These are phyloP conservation scores for Graphilbum sp. DNA, from an alignment of 2,329 filamentous ascomycete species.

Conservation along the genomic window DNA sequence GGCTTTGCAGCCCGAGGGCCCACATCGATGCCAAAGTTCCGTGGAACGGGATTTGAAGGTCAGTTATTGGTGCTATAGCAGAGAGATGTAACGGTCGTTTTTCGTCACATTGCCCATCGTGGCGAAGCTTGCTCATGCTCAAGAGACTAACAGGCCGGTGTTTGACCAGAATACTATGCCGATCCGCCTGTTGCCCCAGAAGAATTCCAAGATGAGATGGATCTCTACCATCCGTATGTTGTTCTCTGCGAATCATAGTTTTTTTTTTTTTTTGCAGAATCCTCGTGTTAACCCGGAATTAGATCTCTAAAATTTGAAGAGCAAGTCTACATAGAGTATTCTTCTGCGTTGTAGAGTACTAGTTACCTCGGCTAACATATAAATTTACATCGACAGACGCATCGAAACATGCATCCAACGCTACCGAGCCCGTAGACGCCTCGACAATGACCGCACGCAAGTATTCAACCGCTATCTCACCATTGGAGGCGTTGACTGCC, in stretches of 20 bases:
- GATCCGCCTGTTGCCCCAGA: conserved; percentile 63
- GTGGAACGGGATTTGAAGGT: conserved; percentile 55
- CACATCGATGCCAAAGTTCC: conserved; percentile 24
- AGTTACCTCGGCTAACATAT: not conserved
- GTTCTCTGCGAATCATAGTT: no score
- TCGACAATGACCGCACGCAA: conserved; percentile 42
- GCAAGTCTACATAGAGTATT: conserved; percentile 5
- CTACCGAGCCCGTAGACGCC: conserved; percentile 60
- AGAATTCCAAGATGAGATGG: conserved; percentile 46
- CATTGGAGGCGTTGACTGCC: conserved; percentile 62
- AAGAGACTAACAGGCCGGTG: no score
- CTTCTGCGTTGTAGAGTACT: no score
- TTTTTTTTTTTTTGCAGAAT: no score
- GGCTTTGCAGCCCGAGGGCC: conserved; percentile 19
- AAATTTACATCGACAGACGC: conserved; percentile 31
- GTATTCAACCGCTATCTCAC: conserved; percentile 69
- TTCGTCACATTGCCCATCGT: no score
- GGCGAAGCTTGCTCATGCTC: no score
- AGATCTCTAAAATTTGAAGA: conserved; percentile 6
- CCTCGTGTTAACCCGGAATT: no score
- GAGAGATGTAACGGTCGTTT: no score
- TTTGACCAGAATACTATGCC: conserved; percentile 56
- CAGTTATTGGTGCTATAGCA: no score
- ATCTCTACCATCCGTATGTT: conserved; percentile 50
- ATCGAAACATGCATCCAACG: conserved; percentile 76